These are phyloP conservation scores for Candida krabiensis DNA, from an alignment of 805 yeast genomes.

Conservation along the genomic window DNA sequence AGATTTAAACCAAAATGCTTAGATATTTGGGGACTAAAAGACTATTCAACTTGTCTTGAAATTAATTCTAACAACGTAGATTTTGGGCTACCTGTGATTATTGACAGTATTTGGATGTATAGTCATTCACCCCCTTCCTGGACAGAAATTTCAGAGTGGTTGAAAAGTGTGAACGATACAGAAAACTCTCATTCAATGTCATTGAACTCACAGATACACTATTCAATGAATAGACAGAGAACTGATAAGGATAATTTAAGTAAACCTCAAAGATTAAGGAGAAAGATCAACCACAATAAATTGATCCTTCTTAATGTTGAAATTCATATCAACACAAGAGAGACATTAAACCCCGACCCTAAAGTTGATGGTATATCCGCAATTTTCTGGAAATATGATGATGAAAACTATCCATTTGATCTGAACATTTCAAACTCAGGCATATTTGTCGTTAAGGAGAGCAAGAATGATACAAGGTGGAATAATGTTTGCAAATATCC, in stretches of 20 bases:
- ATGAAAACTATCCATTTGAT: constrained; percentile 37
- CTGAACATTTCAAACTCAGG: constrained; percentile 40
- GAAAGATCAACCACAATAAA: constrained; percentile 40
- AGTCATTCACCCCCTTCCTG: constrained; percentile 48
- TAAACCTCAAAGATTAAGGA: constrained; percentile 29
- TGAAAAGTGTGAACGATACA: constrained; percentile 14
- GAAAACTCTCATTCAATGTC: constrained; percentile 20
- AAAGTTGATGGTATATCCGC: constrained; percentile 52
- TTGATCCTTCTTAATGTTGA: constrained; percentile 67
- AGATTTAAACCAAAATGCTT: constrained; percentile 49
- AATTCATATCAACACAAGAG: constrained; percentile 60
- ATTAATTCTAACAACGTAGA: constrained; percentile 8
- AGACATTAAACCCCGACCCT: constrained; percentile 63
- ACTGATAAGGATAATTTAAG: constrained; percentile 40
- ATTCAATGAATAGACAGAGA: constrained; percentile 40
- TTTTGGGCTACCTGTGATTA: not conserved
- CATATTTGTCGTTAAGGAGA: constrained; percentile 25
- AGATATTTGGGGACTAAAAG: constrained; percentile 28
- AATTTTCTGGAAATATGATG: constrained; percentile 64
- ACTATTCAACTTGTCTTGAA: constrained; percentile 8
- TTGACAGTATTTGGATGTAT: constrained; percentile 45
- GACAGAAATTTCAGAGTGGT: constrained; percentile 38
- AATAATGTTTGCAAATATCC: constrained; percentile 25
- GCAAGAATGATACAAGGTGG: constrained; percentile 4
- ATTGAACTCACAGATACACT: constrained; percentile 51